A percentile compares a stretch with the other conserved stretches of the same genome.
Evolutionary conservation across 495 filamentous ascomycete species (phyloP).

Genomic region (Usnea hakonensis): DNA sequence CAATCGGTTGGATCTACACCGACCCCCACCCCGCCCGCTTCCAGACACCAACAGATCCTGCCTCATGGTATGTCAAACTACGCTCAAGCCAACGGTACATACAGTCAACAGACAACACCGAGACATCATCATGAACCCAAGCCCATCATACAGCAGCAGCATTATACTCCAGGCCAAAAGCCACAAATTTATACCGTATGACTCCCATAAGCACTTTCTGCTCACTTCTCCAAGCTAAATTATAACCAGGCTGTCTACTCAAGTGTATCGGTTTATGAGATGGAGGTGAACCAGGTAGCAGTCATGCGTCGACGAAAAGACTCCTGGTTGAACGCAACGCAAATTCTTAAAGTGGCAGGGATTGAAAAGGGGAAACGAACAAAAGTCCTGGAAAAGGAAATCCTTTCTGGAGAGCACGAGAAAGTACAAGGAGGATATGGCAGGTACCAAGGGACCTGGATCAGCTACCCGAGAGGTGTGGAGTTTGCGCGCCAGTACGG

Average conservation of each 20-base stretch:
- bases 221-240: constrained; percentile 2
- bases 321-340: constrained; percentile 90
- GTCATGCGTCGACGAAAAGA: constrained; percentile 92
- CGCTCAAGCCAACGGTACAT: constrained; percentile 30
- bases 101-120: constrained; percentile 33
- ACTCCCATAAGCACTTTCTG: constrained; percentile 24
- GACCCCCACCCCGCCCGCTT: constrained; percentile 45
- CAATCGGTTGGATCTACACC: constrained; percentile 49
- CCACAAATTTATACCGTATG: constrained; percentile 73
- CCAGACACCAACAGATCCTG: constrained; percentile 37
- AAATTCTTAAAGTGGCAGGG: constrained; percentile 91
- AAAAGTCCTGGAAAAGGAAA: constrained; percentile 96
- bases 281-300: constrained; percentile 84
- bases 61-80: constrained; percentile 40
- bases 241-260: constrained; percentile 76
- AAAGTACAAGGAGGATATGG: constrained; percentile 98
- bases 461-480: constrained; percentile 79
- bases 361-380: constrained; percentile 95
- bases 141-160: constrained; percentile 40
- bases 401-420: constrained; percentile 89
- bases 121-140: constrained; percentile 43
- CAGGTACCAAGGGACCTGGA: constrained; percentile 98
- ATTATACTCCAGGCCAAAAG: constrained; percentile 47
- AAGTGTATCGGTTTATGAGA: constrained; percentile 90
- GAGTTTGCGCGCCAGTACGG: constrained; percentile 92